Percentiles rank a stretch among this genome's conserved stretches.
Evolutionary conservation across 2,329 filamentous ascomycete species (phyloP).

Genomic region (Sclerotinia borealis): DNA sequence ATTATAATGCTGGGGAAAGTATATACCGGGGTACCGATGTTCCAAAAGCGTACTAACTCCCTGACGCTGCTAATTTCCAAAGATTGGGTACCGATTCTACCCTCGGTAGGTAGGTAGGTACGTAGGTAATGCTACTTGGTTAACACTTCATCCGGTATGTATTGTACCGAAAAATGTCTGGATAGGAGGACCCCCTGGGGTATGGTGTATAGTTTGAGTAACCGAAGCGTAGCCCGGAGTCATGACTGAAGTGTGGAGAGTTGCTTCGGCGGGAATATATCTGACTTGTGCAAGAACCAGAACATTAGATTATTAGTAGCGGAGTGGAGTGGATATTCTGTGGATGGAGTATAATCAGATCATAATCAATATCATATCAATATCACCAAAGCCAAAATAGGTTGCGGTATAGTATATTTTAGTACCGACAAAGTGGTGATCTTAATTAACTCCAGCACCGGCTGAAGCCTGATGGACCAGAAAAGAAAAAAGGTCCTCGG

Average conservation of each 20-base stretch:
- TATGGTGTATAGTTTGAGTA: background rate
- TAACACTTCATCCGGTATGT: background rate
- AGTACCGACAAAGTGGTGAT: background rate
- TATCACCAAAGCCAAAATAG: background rate
- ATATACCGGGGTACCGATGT: background rate
- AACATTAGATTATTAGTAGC: background rate
- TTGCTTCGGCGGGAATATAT: background rate
- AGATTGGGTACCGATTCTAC: background rate
- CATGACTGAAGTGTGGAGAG: background rate
- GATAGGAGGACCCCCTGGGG: too few relatives aligned
- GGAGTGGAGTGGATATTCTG: background rate
- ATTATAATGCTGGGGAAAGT: background rate
- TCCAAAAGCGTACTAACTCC: background rate
- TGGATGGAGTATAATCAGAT: too few relatives aligned
- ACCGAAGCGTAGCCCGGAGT: too few relatives aligned
- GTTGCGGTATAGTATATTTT: background rate
- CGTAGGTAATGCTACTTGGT: too few relatives aligned
- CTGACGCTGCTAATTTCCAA: background rate
- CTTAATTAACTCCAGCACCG: background rate
- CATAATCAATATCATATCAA: too few relatives aligned
- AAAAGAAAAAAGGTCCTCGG: background rate
- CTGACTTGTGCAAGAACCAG: too few relatives aligned
- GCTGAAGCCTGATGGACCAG: too few relatives aligned
- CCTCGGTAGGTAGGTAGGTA: too few relatives aligned
- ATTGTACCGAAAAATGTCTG: background rate